Conservation (phyloP, 768 basidiomycete genomes). For the Trametes maxima region DNA sequence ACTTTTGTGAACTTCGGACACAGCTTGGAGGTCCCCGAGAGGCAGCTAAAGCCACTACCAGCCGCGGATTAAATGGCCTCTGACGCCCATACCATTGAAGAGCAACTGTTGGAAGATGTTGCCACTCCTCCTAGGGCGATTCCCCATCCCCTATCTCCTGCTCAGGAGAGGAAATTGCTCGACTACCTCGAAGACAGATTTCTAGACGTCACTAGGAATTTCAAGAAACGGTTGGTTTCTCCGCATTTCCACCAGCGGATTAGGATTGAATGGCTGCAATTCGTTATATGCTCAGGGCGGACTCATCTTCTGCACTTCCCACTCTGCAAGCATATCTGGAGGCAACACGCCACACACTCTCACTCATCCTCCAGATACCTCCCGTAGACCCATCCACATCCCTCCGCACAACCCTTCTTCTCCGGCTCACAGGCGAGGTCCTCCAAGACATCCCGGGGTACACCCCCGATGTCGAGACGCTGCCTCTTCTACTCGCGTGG, state of each 20-base stretch:
- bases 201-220: slow-evolving; percentile 65
- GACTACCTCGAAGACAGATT: slow-evolving; percentile 68
- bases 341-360: slow-evolving; percentile 56
- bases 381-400: slow-evolving; percentile 71
- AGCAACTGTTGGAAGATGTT: too few relatives aligned
- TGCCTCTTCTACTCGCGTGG: slow-evolving; percentile 63
- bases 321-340: slow-evolving; percentile 64
- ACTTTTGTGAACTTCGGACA: too few relatives aligned
- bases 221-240: slow-evolving; percentile 65
- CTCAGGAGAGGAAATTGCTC: slow-evolving; percentile 66
- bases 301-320: slow-evolving; percentile 51
- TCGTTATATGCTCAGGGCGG: slow-evolving; percentile 38
- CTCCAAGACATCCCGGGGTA: slow-evolving; percentile 66
- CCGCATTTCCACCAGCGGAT: not conserved
- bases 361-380: slow-evolving; percentile 71
- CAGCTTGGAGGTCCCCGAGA: too few relatives aligned
- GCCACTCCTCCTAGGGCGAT: too few relatives aligned
- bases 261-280: not conserved
- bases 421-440: slow-evolving; percentile 71
- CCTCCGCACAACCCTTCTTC: slow-evolving; percentile 66
- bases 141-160: slow-evolving; percentile 7
- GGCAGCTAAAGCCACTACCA: too few relatives aligned
- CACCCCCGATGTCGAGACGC: slow-evolving; percentile 42
- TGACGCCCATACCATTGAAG: too few relatives aligned
- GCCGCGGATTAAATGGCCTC: too few relatives aligned